Percentiles rank a stretch among this genome's conserved stretches.
These are phyloP conservation scores for Prunus yedoensis DNA, from an alignment of 331 rosid species.

Conservation along the genomic window DNA sequence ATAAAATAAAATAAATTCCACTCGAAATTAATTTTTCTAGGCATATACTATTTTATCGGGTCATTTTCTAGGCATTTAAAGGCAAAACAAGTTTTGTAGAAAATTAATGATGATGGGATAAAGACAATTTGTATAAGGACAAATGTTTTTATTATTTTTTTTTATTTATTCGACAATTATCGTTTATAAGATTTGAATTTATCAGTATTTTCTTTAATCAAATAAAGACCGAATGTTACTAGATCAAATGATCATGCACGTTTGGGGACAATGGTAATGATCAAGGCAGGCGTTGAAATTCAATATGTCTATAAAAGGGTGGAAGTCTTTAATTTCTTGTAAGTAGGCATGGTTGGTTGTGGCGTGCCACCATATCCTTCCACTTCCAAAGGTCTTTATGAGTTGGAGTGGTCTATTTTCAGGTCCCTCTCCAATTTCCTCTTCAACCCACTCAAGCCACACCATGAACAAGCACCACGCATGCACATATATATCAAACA, in stretches of 20 bases:
- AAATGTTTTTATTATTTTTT: no score
- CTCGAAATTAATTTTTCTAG: no score
- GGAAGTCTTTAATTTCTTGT: neutral
- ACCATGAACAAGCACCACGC: neutral
- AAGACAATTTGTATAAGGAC: no score
- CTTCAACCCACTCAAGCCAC: slow-evolving; percentile 5
- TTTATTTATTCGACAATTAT: no score
- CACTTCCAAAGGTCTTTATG: slow-evolving; percentile 20
- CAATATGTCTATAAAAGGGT: neutral
- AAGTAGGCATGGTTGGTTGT: slow-evolving; percentile 8
- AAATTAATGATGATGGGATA: neutral
- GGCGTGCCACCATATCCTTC: slow-evolving; percentile 12
- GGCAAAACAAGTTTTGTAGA: neutral
- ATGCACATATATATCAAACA: neutral
- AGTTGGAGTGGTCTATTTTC: slow-evolving; percentile 14
- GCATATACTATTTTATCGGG: no score
- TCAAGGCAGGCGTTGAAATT: slow-evolving; percentile 6
- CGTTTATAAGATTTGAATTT: no score
- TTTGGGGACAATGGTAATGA: neutral
- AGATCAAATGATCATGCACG: no score
- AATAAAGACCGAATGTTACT: no score
- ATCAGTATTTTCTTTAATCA: no score
- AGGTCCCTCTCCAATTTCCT: neutral
- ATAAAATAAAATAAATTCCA: no score
- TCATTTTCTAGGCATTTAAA: neutral